Evolutionary conservation across 352 stramenopile genomes (phyloP).

Genomic region (Pythium vanterpoolii): DNA sequence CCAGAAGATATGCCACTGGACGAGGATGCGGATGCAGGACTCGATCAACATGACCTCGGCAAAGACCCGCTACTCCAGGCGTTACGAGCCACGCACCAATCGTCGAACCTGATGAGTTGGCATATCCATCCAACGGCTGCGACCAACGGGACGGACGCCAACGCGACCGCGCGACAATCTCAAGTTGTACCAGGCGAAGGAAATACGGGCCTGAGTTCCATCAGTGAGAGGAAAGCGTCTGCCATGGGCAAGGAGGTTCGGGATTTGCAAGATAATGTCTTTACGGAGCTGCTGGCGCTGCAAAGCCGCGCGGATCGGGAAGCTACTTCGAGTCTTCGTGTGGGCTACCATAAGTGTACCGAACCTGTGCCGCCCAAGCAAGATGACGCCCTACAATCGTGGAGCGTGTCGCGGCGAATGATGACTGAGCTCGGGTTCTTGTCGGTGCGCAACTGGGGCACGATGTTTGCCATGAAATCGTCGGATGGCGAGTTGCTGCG

Average conservation of each 20-base stretch:
- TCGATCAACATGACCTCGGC: constrained; percentile 29
- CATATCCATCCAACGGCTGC: constrained; percentile 26
- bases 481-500: constrained; percentile 46
- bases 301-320: constrained; percentile 57
- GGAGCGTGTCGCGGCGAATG: constrained; percentile 75
- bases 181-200: constrained; percentile 58
- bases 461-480: constrained; percentile 76
- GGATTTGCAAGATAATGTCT: constrained; percentile 60
- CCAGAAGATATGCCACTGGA: constrained; percentile 10
- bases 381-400: constrained; percentile 56
- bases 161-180: constrained; percentile 16
- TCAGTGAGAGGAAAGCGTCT: constrained; percentile 61
- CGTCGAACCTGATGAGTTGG: constrained; percentile 75
- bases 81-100: constrained; percentile 57
- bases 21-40: constrained; percentile 25
- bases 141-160: constrained; percentile 10
- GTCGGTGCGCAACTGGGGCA: constrained; percentile 82
- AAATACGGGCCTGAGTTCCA: constrained; percentile 65
- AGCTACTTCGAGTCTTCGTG: constrained; percentile 11
- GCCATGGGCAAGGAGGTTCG: constrained; percentile 44
- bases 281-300: constrained; percentile 53
- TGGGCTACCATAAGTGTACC: constrained; percentile 13
- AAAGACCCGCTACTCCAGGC: constrained; percentile 60
- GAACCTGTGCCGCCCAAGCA: constrained; percentile 49
- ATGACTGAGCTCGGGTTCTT: constrained; percentile 83